Conservation (phyloP, 805 yeast species). For the Kodamaea nitidulidarum region DNA sequence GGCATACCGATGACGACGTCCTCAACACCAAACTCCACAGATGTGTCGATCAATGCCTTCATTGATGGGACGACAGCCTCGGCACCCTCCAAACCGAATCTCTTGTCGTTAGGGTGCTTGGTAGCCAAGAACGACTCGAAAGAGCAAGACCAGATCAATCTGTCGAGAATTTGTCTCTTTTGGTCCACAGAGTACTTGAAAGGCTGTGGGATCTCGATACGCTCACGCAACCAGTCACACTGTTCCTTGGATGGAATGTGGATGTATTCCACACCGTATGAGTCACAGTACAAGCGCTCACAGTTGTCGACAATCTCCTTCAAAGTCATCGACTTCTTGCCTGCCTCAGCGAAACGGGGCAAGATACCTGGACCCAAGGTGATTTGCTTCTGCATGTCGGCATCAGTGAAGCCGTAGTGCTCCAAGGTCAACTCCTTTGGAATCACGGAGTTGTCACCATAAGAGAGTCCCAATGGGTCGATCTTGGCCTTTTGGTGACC, state of each 20-base stretch:
- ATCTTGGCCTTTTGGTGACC: conserved; percentile 95
- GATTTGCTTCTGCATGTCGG: conserved; percentile 77
- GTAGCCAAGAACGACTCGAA: conserved; percentile 91
- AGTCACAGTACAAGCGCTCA: conserved; percentile 80
- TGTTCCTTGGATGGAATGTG: conserved; percentile 93
- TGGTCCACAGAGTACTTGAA: conserved; percentile 79
- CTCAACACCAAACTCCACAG: conserved; percentile 90
- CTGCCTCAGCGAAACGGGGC: conserved; percentile 77
- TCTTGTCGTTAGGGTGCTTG: conserved; percentile 96
- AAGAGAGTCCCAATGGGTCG: conserved; percentile 91
- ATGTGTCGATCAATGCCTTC: conserved; percentile 89
- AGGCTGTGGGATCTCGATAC: conserved; percentile 89
- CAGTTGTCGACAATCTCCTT: conserved; percentile 74
- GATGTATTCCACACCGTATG: conserved; percentile 91
- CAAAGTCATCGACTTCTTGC: conserved; percentile 63
- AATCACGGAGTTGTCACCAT: conserved; percentile 61
- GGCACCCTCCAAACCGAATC: conserved; percentile 98
- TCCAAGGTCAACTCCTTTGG: conserved; percentile 91
- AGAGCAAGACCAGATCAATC: conserved; percentile 93
- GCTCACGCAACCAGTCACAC: conserved; percentile 98
- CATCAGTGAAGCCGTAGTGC: conserved; percentile 85
- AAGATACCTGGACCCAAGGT: conserved; percentile 96
- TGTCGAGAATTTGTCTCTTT: conserved; percentile 93
- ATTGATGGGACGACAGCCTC: conserved; percentile 96
- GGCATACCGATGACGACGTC: conserved; percentile 99